Conservation (phyloP, 1,284 basidiomycete species). For the Ustilago tritici region DNA sequence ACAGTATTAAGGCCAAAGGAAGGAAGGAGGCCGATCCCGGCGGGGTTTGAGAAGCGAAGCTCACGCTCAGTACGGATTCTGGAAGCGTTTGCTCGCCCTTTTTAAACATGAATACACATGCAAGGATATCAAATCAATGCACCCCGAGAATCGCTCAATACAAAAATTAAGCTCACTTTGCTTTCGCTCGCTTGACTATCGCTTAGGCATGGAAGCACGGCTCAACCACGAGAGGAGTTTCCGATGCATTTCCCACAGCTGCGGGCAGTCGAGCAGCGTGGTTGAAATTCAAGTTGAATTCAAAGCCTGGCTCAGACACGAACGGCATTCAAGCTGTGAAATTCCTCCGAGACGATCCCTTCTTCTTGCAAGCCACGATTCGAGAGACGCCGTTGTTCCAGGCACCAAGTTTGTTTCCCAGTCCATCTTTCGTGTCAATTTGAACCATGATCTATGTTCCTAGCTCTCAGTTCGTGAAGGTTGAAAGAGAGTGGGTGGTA, state of each 20-base stretch:
- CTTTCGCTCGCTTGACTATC: conserved; percentile 3
- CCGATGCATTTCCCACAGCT: too few relatives aligned
- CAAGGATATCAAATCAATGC: conserved; percentile 11
- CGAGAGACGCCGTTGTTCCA: conserved; percentile 4
- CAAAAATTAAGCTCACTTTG: conserved; percentile 25
- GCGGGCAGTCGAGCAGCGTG: too few relatives aligned
- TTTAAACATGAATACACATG: conserved; percentile 8
- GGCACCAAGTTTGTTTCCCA: background rate
- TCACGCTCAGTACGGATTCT: conserved; percentile 1
- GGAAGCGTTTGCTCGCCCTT: background rate
- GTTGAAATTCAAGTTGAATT: too few relatives aligned
- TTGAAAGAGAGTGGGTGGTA: too few relatives aligned
- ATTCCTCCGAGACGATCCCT: conserved; percentile 20
- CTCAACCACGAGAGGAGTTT: too few relatives aligned
- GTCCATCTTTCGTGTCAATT: too few relatives aligned
- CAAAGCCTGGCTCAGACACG: background rate
- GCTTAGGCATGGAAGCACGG: background rate
- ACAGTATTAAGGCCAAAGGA: background rate
- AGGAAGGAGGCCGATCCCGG: background rate
- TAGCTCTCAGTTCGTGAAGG: too few relatives aligned
- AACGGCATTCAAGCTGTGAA: background rate
- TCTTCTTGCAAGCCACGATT: conserved; percentile 23
- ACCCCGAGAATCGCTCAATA: conserved; percentile 31
- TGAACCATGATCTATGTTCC: too few relatives aligned
- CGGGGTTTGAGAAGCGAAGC: background rate